phyloP scores from a whole-genome alignment of 176 grass and related monocot genomes.

The Poa pratensis region DNA sequence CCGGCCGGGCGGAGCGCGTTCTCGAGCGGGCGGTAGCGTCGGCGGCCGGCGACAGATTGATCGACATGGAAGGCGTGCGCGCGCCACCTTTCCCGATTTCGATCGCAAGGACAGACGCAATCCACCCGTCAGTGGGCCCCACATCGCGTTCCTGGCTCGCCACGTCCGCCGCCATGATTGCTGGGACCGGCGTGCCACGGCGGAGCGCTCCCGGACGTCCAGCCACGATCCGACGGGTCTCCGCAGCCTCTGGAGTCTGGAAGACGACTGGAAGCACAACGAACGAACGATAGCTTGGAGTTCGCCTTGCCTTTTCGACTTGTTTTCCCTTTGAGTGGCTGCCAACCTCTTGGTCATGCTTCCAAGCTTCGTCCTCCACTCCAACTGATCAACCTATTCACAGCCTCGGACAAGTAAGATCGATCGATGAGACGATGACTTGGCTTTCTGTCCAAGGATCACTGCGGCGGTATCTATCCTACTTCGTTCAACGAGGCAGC shows the following conservation, averaged over 20 bases:
- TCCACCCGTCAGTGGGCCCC: not conserved
- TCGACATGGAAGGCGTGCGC: not conserved
- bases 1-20: too few relatives aligned
- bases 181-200: not conserved
- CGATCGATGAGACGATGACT: not conserved
- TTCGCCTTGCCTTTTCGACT: not conserved
- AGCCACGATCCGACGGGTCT: not conserved
- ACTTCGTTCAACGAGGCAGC: too few relatives aligned
- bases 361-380: constrained; percentile 66
- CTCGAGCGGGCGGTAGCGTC: too few relatives aligned
- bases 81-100: not conserved
- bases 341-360: constrained; percentile 79
- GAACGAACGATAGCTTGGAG: not conserved
- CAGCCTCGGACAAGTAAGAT: not conserved
- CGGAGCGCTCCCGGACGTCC: not conserved
- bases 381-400: constrained; percentile 12
- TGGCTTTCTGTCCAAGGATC: constrained; percentile 48
- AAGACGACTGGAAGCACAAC: too few relatives aligned
- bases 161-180: not conserved
- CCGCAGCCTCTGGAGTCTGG: not conserved
- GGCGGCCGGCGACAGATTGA: not conserved
- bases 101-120: constrained; percentile 36
- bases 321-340: constrained; percentile 62
- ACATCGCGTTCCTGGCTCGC: constrained; percentile 23
- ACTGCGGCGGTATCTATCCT: constrained; percentile 17